Conservation (phyloP, 1,139 yeast genomes). For the Candida tetrigidarum region DNA sequence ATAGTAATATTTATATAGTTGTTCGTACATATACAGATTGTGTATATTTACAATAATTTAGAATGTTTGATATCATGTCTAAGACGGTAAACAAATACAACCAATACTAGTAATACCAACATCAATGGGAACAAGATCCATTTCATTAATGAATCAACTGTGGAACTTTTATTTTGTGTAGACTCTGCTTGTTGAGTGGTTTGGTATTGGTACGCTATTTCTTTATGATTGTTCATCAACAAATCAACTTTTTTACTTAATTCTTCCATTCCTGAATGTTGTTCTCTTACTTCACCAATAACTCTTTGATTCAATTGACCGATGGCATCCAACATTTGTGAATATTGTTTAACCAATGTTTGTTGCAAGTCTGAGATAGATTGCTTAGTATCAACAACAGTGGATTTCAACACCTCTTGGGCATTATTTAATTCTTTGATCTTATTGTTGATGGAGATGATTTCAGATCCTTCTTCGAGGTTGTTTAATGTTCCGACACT, state of each 20-base stretch:
- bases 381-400: constrained; percentile 2
- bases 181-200: constrained; percentile 14
- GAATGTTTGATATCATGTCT: constrained; percentile 60
- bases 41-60: constrained; percentile 42
- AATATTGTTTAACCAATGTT: constrained; percentile 35
- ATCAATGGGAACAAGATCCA: constrained; percentile 50
- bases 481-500: background rate
- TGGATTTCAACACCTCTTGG: constrained; percentile 4
- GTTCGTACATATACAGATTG: no score
- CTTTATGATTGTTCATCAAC: constrained; percentile 47
- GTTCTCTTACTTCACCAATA: constrained; percentile 50
- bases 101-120: constrained; percentile 38
- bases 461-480: constrained; percentile 5
- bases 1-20: background rate
- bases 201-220: constrained; percentile 36
- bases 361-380: constrained; percentile 26
- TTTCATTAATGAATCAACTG: constrained; percentile 28
- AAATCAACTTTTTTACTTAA: constrained; percentile 44
- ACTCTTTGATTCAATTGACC: constrained; percentile 41
- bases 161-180: background rate
- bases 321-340: constrained; percentile 38
- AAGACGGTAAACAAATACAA: constrained; percentile 47
- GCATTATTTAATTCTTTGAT: constrained; percentile 6
- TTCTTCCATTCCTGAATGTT: constrained; percentile 40
- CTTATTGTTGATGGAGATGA: background rate